A percentile compares a stretch with the other conserved stretches of the same genome.
These are phyloP conservation scores for Lanzia echinophila DNA, from an alignment of 2,329 filamentous ascomycete species.

Conservation along the genomic window DNA sequence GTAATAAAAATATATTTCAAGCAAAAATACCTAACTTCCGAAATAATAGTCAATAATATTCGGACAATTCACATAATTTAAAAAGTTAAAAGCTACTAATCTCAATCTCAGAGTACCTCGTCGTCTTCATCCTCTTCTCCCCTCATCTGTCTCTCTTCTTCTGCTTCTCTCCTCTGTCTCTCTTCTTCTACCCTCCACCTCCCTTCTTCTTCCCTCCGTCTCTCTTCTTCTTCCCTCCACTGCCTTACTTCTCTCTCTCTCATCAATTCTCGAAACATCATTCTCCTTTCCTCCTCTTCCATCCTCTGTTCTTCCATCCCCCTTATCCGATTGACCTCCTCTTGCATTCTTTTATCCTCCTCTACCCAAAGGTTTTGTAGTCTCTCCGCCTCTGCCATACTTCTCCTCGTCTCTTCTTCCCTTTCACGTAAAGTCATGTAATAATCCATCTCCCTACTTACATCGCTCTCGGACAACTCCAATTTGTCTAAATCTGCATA, in stretches of 20 bases:
- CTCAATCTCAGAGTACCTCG: neutral
- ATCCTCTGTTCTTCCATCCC: neutral
- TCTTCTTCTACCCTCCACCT: neutral
- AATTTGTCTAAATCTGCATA: constrained; percentile 2
- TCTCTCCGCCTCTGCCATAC: neutral
- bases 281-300: neutral
- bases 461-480: neutral
- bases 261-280: neutral
- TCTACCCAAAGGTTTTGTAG: no score
- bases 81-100: no score
- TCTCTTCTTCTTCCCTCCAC: neutral
- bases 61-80: no score
- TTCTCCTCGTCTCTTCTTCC: neutral
- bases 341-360: neutral
- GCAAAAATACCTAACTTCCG: no score
- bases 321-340: neutral
- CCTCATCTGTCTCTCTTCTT: neutral
- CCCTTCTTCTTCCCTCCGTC: neutral
- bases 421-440: neutral
- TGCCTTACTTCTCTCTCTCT: neutral
- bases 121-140: neutral
- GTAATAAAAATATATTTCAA: no score
- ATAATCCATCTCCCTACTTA: constrained; percentile 9
- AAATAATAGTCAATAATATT: no score
- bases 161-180: neutral